Percentiles rank a stretch among this genome's conserved stretches.
Evolutionary conservation across 371 early-diverging fungal genomes (phyloP).

Genomic region (Mucor piriformis): DNA sequence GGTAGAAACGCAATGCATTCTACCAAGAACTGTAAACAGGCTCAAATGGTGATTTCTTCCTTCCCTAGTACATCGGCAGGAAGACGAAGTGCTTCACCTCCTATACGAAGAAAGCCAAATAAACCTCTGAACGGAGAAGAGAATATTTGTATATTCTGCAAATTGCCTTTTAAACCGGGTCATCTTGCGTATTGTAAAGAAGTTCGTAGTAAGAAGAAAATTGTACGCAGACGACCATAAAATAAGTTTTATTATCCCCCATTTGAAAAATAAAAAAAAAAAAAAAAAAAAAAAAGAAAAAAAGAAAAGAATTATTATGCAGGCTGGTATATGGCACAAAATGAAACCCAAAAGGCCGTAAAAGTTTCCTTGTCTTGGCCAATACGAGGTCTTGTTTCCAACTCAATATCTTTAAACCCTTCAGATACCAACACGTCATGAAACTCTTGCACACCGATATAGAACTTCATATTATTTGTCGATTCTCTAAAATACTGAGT

Average conservation of each 20-base stretch:
- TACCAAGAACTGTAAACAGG: conserved; percentile 11
- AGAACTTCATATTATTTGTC: conserved; percentile 27
- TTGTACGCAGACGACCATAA: not conserved
- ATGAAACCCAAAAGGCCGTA: conserved; percentile 26
- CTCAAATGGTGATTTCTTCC: conserved; percentile 8
- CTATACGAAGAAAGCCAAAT: not conserved
- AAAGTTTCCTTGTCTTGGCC: conserved; percentile 12
- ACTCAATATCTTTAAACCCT: conserved; percentile 29
- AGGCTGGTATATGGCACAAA: conserved; percentile 21
- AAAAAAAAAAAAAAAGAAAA: not conserved
- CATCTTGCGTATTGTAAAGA: conserved; percentile 3
- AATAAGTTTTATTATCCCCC: not conserved
- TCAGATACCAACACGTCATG: conserved; percentile 13
- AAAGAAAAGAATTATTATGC: not conserved
- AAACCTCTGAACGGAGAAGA: not conserved
- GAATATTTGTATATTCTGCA: conserved; percentile 8
- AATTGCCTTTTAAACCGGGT: conserved; percentile 6
- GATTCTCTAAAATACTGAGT: conserved; percentile 16
- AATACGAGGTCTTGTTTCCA: conserved; percentile 20
- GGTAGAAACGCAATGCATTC: not conserved
- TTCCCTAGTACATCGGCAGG: not conserved
- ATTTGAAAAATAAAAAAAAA: not conserved
- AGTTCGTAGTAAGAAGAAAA: not conserved
- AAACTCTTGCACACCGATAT: conserved; percentile 28
- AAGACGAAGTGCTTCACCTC: not conserved